Percentiles rank a stretch among this genome's conserved stretches.
Evolutionary conservation across 441 rosid species (phyloP).

Genomic region (Adansonia gregorii): DNA sequence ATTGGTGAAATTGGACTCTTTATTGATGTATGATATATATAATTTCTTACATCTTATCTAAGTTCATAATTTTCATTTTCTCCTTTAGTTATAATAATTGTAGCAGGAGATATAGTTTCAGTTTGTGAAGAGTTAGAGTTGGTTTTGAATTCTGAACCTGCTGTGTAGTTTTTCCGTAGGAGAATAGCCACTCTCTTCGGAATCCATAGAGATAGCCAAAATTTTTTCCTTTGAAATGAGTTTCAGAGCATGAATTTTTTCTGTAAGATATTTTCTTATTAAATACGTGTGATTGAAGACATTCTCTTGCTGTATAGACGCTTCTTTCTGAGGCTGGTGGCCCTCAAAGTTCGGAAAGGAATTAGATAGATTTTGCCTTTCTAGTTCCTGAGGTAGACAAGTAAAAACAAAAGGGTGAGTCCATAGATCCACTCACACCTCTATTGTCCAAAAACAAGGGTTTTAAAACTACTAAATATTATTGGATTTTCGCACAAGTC

Average conservation of each 20-base stretch:
- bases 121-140: constrained; percentile 43
- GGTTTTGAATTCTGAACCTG: too few species aligned
- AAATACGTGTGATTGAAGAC: not conserved
- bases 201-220: constrained; percentile 20
- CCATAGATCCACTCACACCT: too few species aligned
- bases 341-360: not conserved
- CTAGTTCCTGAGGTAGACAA: too few species aligned
- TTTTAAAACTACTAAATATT: too few species aligned
- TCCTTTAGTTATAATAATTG: constrained; percentile 11
- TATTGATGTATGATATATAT: constrained; percentile 42
- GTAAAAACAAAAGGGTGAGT: not conserved
- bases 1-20: constrained; percentile 27
- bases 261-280: constrained; percentile 1
- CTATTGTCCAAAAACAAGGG: too few species aligned
- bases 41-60: constrained; percentile 7
- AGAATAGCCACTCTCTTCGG: constrained; percentile 31
- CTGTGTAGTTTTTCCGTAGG: constrained; percentile 20
- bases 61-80: not conserved
- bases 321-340: too few species aligned
- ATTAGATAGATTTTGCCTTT: too few species aligned
- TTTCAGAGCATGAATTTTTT: not conserved
- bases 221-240: constrained; percentile 23
- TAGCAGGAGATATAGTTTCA: constrained; percentile 33
- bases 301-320: not conserved
- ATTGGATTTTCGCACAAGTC: too few species aligned